Percentiles rank a stretch among this genome's conserved stretches.
Evolutionary conservation across 129 eudicot genomes (phyloP).

Genomic region (Ambrosia artemisiifolia): DNA sequence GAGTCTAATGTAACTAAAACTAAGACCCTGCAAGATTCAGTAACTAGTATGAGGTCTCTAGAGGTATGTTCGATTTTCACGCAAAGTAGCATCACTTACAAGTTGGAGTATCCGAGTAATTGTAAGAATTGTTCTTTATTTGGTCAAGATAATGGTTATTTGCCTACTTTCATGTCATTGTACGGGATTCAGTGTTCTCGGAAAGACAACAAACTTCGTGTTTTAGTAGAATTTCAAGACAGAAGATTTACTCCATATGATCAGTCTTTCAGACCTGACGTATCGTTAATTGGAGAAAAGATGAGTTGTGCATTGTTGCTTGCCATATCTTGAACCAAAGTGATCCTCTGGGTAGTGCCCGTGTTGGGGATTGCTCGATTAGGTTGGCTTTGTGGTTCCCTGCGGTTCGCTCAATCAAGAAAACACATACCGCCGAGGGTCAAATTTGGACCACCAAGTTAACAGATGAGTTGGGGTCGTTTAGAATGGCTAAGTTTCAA

Average conservation of each 20-base stretch:
- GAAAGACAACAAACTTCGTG: conserved; percentile 35
- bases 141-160: conserved; percentile 19
- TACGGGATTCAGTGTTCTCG: conserved; percentile 48
- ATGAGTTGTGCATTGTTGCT: conserved; percentile 40
- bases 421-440: conserved; percentile 41
- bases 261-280: conserved; percentile 32
- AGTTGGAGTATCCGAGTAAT: conserved; percentile 34
- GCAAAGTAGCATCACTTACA: conserved; percentile 12
- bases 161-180: conserved; percentile 41
- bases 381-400: conserved; percentile 55
- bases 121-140: conserved; percentile 44
- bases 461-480: conserved; percentile 37
- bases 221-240: conserved; percentile 34
- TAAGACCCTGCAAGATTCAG: conserved; percentile 10
- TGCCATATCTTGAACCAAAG: conserved; percentile 45
- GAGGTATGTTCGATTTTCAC: conserved; percentile 33
- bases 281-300: conserved; percentile 40
- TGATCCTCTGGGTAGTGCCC: conserved; percentile 29
- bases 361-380: conserved; percentile 56
- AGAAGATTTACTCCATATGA: conserved; percentile 13
- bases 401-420: conserved; percentile 42
- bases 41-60: conserved; percentile 28
- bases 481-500: conserved; percentile 33
- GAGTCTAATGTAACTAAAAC: conserved; percentile 11
- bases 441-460: conserved; percentile 54